These are phyloP conservation scores for Phytophthora lateralis DNA, from an alignment of 352 stramenopile species.

Conservation along the genomic window DNA sequence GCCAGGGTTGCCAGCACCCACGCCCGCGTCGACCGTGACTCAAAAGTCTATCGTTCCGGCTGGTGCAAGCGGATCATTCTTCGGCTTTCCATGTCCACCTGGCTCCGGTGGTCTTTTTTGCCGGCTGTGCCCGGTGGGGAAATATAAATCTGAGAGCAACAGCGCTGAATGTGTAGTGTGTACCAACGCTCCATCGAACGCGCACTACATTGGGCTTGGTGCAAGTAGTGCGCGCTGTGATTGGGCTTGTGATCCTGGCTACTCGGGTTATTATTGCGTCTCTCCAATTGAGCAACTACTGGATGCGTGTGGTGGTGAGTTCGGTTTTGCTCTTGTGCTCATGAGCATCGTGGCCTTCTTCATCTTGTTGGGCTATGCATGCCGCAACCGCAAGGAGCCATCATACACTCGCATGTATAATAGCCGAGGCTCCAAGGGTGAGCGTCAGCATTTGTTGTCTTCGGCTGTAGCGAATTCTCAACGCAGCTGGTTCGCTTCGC, in stretches of 20 bases:
- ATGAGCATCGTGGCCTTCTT: constrained; percentile 73
- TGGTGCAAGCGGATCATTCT: constrained; percentile 67
- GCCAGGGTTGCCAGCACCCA: constrained; percentile 18
- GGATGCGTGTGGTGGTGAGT: constrained; percentile 74
- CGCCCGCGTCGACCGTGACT: constrained; percentile 18
- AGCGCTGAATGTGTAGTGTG: constrained; percentile 74
- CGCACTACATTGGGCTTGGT: constrained; percentile 65
- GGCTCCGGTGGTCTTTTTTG: constrained; percentile 80
- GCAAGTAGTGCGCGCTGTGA: constrained; percentile 56
- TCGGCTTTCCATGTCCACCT: constrained; percentile 79
- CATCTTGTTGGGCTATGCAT: constrained; percentile 75
- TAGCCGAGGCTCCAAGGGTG: constrained; percentile 48
- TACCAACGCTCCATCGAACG: constrained; percentile 65
- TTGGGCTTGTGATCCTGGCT: constrained; percentile 79
- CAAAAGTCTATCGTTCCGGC: constrained; percentile 37
- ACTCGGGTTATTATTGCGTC: constrained; percentile 73
- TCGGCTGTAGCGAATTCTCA: constrained; percentile 62
- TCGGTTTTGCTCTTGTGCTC: constrained; percentile 71
- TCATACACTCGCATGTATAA: constrained; percentile 63
- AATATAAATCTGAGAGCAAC: constrained; percentile 81
- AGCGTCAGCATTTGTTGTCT: constrained; percentile 70
- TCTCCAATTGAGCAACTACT: constrained; percentile 80
- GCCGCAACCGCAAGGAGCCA: constrained; percentile 71
- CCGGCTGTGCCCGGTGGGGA: constrained; percentile 58
- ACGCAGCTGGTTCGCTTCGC: constrained; percentile 54